phyloP scores from a whole-genome alignment of 352 stramenopile species.

The Globisporangium recalcitrans region DNA sequence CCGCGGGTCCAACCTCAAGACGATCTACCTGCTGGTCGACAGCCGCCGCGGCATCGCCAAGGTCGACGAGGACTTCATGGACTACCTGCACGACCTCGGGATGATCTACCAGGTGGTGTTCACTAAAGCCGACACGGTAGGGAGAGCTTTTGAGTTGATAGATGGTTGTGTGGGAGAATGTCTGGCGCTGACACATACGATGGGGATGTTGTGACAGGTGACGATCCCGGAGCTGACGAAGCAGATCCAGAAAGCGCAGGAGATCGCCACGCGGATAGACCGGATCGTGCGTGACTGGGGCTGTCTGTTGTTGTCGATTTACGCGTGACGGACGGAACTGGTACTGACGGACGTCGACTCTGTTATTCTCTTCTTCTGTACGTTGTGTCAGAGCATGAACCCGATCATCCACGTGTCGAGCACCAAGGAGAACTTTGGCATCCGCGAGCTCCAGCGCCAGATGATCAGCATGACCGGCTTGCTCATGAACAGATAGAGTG shows the following conservation, averaged over 20 bases:
- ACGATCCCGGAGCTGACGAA: slow-evolving; percentile 39
- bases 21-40: slow-evolving; percentile 75
- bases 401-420: slow-evolving; percentile 76
- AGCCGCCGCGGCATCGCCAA: slow-evolving; percentile 64
- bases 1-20: slow-evolving; percentile 69
- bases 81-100: slow-evolving; percentile 76
- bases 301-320: not conserved
- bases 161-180: too few relatives aligned
- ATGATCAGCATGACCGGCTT: slow-evolving; percentile 61
- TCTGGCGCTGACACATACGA: not conserved
- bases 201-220: slow-evolving; percentile 16
- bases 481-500: slow-evolving; percentile 19
- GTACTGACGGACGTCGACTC: too few relatives aligned
- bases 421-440: slow-evolving; percentile 69
- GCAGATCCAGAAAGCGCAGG: slow-evolving; percentile 44
- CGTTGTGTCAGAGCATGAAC: slow-evolving; percentile 78
- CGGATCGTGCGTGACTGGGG: slow-evolving; percentile 34
- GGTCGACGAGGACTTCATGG: slow-evolving; percentile 86
- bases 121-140: slow-evolving; percentile 86
- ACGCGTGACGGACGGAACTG: not conserved
- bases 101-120: slow-evolving; percentile 88
- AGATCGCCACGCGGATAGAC: slow-evolving; percentile 37
- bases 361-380: too few relatives aligned
- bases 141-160: too few relatives aligned
- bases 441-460: slow-evolving; percentile 73